A percentile compares a stretch with the other conserved stretches of the same genome.
Conservation (phyloP, 768 basidiomycete genomes). For the Tylopilus balloui region DNA sequence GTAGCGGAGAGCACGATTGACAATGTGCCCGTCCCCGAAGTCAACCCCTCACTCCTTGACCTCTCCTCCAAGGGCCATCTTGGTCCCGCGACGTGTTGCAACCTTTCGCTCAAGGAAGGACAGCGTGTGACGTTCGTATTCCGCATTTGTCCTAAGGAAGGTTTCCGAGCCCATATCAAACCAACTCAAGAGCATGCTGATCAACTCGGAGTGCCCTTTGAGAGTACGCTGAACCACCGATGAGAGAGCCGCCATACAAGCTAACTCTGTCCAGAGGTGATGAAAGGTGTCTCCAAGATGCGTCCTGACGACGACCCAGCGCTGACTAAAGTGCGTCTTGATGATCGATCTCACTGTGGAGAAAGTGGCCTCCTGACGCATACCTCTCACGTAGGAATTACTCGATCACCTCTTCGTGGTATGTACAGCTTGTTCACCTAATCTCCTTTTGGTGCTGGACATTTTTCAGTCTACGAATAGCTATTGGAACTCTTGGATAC, state of each 20-base stretch:
- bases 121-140: constrained; percentile 89
- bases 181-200: constrained; percentile 40
- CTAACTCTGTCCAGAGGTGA: constrained; percentile 33
- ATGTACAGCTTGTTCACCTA: not conserved
- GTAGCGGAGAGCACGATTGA: constrained; percentile 56
- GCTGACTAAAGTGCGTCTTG: constrained; percentile 50
- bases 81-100: constrained; percentile 56
- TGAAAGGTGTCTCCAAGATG: constrained; percentile 42
- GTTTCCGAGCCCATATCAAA: constrained; percentile 8
- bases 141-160: constrained; percentile 56
- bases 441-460: not conserved
- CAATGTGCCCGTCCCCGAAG: constrained; percentile 44
- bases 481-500: constrained; percentile 90
- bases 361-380: not conserved
- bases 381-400: constrained; percentile 41
- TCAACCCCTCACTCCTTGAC: constrained; percentile 60
- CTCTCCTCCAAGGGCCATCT: constrained; percentile 68
- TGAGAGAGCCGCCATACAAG: not conserved
- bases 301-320: constrained; percentile 64
- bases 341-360: not conserved
- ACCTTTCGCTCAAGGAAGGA: constrained; percentile 71
- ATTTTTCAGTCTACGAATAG: constrained; percentile 55
- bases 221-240: constrained; percentile 30
- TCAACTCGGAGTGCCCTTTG: constrained; percentile 42
- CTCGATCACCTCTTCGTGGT: constrained; percentile 56